Conservation (phyloP, 2,329 filamentous ascomycete genomes). For the Colletotrichum theobromicola region DNA sequence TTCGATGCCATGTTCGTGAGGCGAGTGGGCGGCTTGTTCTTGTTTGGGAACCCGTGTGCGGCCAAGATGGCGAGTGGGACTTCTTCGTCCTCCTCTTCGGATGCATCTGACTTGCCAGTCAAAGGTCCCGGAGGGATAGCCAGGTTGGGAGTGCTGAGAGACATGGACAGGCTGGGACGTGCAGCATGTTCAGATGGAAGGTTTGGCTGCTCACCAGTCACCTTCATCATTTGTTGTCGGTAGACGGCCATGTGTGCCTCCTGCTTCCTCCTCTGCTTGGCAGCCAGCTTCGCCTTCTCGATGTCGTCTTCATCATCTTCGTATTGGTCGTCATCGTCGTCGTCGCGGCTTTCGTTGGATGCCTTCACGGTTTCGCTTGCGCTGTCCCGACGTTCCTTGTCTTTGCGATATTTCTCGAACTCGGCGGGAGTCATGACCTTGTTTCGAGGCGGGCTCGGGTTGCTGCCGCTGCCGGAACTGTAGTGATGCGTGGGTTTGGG, state of each 20-base stretch:
- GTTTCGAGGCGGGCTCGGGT: conserved; percentile 53
- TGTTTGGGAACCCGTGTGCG: conserved; percentile 86
- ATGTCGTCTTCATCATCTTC: conserved; percentile 80
- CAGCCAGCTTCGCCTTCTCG: conserved; percentile 75
- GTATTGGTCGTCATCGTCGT: conserved; percentile 69
- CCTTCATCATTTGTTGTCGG: conserved; percentile 95
- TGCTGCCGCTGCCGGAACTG: conserved; percentile 32
- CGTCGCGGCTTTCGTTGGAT: conserved; percentile 64
- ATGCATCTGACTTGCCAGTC: conserved; percentile 51
- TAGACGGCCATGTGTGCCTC: conserved; percentile 91
- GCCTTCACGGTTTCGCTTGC: conserved; percentile 43
- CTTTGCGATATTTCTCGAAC: conserved; percentile 81
- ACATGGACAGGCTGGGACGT: conserved; percentile 61
- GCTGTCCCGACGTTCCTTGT: conserved; percentile 67
- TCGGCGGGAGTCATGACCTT: conserved; percentile 92
- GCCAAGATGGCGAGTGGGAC: conserved; percentile 85
- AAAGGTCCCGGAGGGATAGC: conserved; percentile 38
- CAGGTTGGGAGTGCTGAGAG: conserved; percentile 64
- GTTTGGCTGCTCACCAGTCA: conserved; percentile 74
- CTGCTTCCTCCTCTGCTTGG: conserved; percentile 83
- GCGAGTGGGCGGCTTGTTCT: conserved; percentile 74
- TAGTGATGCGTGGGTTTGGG: conserved; percentile 1
- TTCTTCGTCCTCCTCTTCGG: conserved; percentile 89
- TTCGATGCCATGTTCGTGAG: conserved; percentile 71
- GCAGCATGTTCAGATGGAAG: conserved; percentile 55